Base-by-base conservation (phyloP, 495 filamentous ascomycete genomes). In the Penicillium parvum region DNA sequence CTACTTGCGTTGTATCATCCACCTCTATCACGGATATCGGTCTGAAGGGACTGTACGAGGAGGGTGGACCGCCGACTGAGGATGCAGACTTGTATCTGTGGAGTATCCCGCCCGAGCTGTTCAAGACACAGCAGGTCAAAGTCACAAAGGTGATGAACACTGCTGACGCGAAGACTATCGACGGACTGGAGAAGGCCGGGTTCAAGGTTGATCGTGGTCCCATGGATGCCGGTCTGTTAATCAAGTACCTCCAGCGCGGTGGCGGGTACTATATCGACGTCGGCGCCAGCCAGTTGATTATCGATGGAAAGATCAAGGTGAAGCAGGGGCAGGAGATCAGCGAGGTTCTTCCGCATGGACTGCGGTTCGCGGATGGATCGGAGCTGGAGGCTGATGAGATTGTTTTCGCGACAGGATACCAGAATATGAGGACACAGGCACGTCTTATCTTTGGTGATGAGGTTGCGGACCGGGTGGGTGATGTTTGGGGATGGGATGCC, bases 261-360 rank as follows among this genome's bases (percentile, higher is more conserved):
- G 86, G 86, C 0, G 85, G 85, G 0, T 90, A 91, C 58, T 89
- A 90, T 50, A 82, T 91, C 54, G 88, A 92, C 50, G 85, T 91
- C 4, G 73, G 74, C 1, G 77, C 77, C 14, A 81, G 79, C 14
- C 68, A 80, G 62, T 69, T 92, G 12, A 87, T 95, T 53, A 68
- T 74, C 15, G 84, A 88, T 40, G 82, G 87, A 12, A 86, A 86
- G 62, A 75, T 95, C 61, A 79, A 78, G 45, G 71, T 92, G 39
- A 86, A 85, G 60, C 82, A 86, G 47, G 82, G 85, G 3, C 66
- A 75, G 33, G 81, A 85, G 44, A 76, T 90, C 42, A 55, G 63
- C 6, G 68, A 78, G 53, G 68, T 91, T 20, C 60, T 83, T 3
- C 69, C 76, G 0, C 52, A 73, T n/a, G 80, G 82, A 0, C 35